Base-by-base conservation (phyloP, 371 early-diverging fungal genomes). In the Batkoa obscura region DNA sequence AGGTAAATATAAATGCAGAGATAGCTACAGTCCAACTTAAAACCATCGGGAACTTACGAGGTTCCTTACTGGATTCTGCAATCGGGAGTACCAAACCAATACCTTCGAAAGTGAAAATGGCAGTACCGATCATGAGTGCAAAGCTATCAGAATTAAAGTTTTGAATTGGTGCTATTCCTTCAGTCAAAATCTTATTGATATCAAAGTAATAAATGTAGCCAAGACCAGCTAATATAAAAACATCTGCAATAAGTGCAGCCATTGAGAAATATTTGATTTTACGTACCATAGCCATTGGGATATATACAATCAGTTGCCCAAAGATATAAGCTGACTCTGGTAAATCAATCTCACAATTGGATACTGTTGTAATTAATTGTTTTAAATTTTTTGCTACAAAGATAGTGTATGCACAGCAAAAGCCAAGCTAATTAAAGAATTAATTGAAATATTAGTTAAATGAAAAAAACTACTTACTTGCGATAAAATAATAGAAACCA, bases 81-180 rank as follows among this genome's bases (percentile, higher is more conserved):
- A 79, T 81, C 0, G 81, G 80, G 42, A 79, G 78, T 13, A 81
- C 79, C 41, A 90, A 61, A n/a, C 90, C 86, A 63, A 88, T 84
- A 33, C 91, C 91, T 64, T 90, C 91, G 65, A 83, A 90, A 0
- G 89, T 85, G 65, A 86, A 90, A 31, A 87, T 79, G 60, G 88
- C 83, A n/a, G 89, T 88, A 33, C 90, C 90, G 53, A 90, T 74
- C 64, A 87, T 86, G 9, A 90, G 61, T 1, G 84, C 75, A 60
- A 86, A 86, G 56, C 76, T 71, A 9, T 72, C 61, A 23, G 74
- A 64, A 63, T 86, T 87, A 70, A 85, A 79, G 59, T 72, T 62
- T 3, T 67, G 62, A 1, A 86, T 70, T 43, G 78, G 70, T 2
- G 75, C 76, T 33, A 76, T 50, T 15, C 87, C 86, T 6, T 61